Base-by-base conservation (phyloP, 2,329 filamentous ascomycete species). In the Clonostachys chloroleuca region DNA sequence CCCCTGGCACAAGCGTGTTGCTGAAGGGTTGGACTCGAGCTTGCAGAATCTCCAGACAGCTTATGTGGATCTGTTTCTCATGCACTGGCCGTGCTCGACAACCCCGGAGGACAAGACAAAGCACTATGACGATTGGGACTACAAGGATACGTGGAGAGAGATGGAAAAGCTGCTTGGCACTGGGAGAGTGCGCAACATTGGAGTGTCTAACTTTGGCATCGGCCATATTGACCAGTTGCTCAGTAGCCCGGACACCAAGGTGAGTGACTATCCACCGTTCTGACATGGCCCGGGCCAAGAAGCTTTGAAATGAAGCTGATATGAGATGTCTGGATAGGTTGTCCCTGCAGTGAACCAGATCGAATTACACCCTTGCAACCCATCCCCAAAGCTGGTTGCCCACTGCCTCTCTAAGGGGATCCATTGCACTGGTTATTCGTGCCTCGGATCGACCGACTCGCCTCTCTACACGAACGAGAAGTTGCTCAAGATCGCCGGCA, bases 191-290 rank as follows among this genome's bases (percentile, higher is more conserved):
- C 78, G 77, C 66, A 89, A 89, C 70, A 92, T 94, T 62, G 89
- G 89, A 57, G 86, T 94, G 48, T 90, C 87, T 66, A 95, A 95
- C 77, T 94, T 95, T 65, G 86, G 78, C 53, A 89, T 92, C 64
- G 81, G 74, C 66, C 88, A 94, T 68, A 73, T 94, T 36, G 86
- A 92, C 75, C 87, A 81, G 65, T 77, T 94, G 49, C 74, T 94
- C 51, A 81, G 77, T 56, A 78, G 86, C 56, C 76, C 80, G 16
- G 87, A 87, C 48, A 80, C 77, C 67, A 89, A 89, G 73, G 90
- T 92, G 61, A 85, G 87, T 60, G 84, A 3, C 24, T 30, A 10
- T 17, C 24, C n/a, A 3, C n/a, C 17, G 9, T 40, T n/a, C 10
- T n/a, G n/a, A 18, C 3, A 40, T 40, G 37, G 14, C 14, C 10